Conservation (phyloP, 2,329 filamentous ascomycete species). For the Alternaria postmessia region DNA sequence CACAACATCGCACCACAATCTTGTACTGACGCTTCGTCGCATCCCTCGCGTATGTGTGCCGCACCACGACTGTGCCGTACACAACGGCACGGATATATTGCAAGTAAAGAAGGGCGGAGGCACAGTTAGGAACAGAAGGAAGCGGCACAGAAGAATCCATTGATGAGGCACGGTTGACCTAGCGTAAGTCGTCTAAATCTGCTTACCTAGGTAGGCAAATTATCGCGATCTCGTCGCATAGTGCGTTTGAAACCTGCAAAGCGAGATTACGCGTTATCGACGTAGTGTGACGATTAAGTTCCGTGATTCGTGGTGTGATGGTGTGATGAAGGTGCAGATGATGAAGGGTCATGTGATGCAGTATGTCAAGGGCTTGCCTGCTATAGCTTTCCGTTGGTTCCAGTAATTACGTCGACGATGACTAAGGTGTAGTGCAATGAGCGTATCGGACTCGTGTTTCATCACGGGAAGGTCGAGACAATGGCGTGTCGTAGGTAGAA, state of each 20-base stretch:
- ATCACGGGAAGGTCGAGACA: neutral
- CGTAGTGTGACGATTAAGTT: neutral
- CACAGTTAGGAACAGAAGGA: neutral
- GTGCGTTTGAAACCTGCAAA: neutral
- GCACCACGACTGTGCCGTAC: neutral
- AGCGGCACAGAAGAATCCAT: neutral
- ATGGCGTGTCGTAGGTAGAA: neutral
- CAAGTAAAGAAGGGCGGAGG: neutral
- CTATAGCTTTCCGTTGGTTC: neutral
- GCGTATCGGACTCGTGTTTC: neutral
- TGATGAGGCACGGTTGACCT: neutral
- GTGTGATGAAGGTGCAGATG: constrained; percentile 3
- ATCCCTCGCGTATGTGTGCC: neutral
- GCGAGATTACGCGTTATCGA: neutral
- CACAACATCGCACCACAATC: neutral
- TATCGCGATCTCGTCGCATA: neutral
- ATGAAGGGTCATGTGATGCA: constrained; percentile 4
- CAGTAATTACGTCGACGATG: neutral
- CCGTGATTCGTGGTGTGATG: neutral
- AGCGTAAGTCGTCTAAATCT: neutral
- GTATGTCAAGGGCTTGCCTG: constrained; percentile 4
- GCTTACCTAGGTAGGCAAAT: neutral
- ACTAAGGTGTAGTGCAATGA: neutral
- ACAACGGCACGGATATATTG: neutral
- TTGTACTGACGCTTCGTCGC: neutral